Percentiles rank a stretch among this genome's conserved stretches.
phyloP scores from a whole-genome alignment of 345 rosid genomes.

The Leavenworthia alabamica region DNA sequence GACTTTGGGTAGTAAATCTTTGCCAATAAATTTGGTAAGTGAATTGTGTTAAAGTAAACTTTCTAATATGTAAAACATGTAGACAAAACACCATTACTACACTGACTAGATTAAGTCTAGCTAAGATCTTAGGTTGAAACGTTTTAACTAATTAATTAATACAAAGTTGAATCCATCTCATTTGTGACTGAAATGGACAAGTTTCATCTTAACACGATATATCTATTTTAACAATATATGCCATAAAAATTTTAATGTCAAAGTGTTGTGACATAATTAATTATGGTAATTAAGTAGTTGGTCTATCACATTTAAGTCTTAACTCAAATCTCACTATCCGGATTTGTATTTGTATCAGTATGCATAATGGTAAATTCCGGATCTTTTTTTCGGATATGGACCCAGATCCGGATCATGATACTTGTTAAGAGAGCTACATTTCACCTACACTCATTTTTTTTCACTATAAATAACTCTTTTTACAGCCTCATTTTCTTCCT shows the following conservation, averaged over 20 bases:
- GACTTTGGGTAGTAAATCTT: too few species aligned
- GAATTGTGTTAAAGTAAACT: neutral
- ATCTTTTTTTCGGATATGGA: too few species aligned
- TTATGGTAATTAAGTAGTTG: too few species aligned
- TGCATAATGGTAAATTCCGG: neutral
- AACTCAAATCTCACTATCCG: too few species aligned
- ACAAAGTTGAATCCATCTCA: neutral
- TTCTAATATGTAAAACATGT: neutral
- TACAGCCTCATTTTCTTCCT: conserved; percentile 21
- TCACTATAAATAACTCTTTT: conserved; percentile 28
- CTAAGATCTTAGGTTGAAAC: neutral
- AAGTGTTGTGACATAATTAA: too few species aligned
- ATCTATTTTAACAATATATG: neutral
- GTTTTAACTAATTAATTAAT: neutral
- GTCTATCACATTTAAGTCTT: too few species aligned
- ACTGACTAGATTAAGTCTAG: neutral
- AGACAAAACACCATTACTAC: neutral
- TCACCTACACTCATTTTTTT: conserved; percentile 17
- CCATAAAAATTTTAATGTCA: too few species aligned
- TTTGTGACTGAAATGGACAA: neutral
- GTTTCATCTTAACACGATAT: neutral
- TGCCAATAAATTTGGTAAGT: neutral
- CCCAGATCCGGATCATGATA: too few species aligned
- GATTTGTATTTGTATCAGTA: too few species aligned
- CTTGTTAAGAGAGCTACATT: too few species aligned